Conservation (phyloP, 2,329 filamentous ascomycete genomes). For the Leptographium radiaticola region DNA sequence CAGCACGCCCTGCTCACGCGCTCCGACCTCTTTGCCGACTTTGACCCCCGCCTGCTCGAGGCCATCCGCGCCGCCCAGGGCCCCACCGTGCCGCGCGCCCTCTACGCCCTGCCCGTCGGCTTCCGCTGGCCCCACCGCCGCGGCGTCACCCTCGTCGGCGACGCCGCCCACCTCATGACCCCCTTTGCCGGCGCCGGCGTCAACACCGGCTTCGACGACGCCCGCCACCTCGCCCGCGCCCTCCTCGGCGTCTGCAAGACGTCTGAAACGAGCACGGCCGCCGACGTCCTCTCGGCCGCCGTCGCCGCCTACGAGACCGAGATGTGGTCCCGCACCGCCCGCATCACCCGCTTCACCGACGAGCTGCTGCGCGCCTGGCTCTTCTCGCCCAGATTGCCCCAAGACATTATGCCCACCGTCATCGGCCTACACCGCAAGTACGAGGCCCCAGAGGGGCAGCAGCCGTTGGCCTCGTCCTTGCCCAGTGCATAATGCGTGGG, state of each 20-base stretch:
- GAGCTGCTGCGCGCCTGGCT: constrained; percentile 30
- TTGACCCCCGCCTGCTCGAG: constrained; percentile 27
- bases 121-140: constrained; percentile 30
- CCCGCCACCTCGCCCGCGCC: constrained; percentile 31
- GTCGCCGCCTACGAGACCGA: constrained; percentile 25
- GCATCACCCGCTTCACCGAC: constrained; percentile 15
- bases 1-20: constrained; percentile 24
- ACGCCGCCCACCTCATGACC: constrained; percentile 47
- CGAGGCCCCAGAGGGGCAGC: constrained; percentile 2
- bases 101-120: constrained; percentile 41
- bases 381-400: constrained; percentile 31
- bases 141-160: constrained; percentile 42
- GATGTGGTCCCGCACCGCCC: constrained; percentile 22
- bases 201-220: constrained; percentile 43
- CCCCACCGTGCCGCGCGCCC: constrained; percentile 24
- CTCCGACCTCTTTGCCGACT: constrained; percentile 22
- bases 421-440: constrained; percentile 16
- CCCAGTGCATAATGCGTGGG: too few relatives aligned
- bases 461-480: too few relatives aligned
- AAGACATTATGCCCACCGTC: constrained; percentile 25
- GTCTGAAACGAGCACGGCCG: constrained; percentile 4
- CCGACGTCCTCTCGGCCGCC: constrained; percentile 15
- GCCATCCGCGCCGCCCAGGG: constrained; percentile 27
- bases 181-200: constrained; percentile 47
- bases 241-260: constrained; percentile 18